These are phyloP conservation scores for Aspergillus fumigatiaffinis DNA, from an alignment of 2,329 filamentous ascomycete genomes.

Conservation along the genomic window DNA sequence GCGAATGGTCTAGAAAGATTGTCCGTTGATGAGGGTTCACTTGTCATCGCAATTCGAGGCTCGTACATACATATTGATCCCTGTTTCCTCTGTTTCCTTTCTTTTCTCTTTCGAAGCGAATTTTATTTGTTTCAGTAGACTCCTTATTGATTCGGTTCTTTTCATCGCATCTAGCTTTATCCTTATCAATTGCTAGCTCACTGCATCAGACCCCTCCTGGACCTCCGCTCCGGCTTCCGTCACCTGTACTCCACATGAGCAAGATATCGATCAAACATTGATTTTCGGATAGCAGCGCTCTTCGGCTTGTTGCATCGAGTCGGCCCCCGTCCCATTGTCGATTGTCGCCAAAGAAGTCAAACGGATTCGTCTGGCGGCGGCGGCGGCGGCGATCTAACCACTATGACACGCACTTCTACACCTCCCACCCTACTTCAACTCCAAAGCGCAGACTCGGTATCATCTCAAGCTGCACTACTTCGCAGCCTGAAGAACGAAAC, in stretches of 20 bases:
- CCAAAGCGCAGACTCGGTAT: slow-evolving; percentile 47
- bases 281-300: not conserved
- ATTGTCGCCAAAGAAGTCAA: not conserved
- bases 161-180: not conserved
- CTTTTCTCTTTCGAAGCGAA: not conserved
- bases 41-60: not conserved
- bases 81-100: not conserved
- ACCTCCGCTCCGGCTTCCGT: not conserved
- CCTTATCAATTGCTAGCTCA: not conserved
- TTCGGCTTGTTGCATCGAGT: not conserved
- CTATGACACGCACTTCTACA: slow-evolving; percentile 54
- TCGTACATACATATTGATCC: not conserved
- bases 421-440: slow-evolving; percentile 57
- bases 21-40: not conserved
- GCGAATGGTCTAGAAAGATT: not conserved
- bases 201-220: not conserved
- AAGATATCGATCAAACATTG: not conserved
- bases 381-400: slow-evolving; percentile 32
- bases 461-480: slow-evolving; percentile 53
- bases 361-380: slow-evolving; percentile 15
- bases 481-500: slow-evolving; percentile 81
- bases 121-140: not conserved
- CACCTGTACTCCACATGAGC: not conserved
- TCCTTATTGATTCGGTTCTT: not conserved
- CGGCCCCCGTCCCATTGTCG: not conserved